Percentiles rank a stretch among this genome's conserved stretches.
Conservation (phyloP, 148 eudicot species). For the Chenopodium suecicum region DNA sequence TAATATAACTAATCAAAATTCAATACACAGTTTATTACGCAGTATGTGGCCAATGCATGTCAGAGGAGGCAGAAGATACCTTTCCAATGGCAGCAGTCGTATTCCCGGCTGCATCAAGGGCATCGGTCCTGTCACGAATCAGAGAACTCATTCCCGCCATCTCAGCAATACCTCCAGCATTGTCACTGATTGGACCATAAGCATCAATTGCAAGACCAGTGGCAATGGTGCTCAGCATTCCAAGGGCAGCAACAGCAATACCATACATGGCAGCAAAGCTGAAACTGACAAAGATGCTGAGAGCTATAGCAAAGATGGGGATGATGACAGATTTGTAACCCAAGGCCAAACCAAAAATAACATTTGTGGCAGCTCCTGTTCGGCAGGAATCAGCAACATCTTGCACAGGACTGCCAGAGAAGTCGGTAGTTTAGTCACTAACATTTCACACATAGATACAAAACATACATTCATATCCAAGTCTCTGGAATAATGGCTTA, state of each 20-base stretch:
- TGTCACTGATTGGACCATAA: conserved; percentile 92
- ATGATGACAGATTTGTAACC: conserved; percentile 87
- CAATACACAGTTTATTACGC: not conserved
- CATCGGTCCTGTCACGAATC: conserved; percentile 92
- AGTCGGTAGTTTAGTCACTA: not conserved
- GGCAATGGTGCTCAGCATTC: conserved; percentile 90
- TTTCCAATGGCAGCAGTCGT: conserved; percentile 92
- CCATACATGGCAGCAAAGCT: conserved; percentile 91
- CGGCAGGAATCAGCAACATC: conserved; percentile 94
- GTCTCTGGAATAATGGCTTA: conserved; percentile 1
- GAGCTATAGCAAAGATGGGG: conserved; percentile 85
- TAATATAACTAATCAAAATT: not conserved
- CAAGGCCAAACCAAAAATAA: conserved; percentile 80
- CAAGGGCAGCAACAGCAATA: conserved; percentile 86
- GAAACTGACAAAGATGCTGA: conserved; percentile 75
- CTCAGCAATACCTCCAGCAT: conserved; percentile 94
- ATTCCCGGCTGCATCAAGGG: conserved; percentile 95
- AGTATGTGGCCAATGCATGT: not conserved
- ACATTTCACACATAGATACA: not conserved
- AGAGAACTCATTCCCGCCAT: conserved; percentile 92
- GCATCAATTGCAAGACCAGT: conserved; percentile 92
- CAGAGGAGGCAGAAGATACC: conserved; percentile 34
- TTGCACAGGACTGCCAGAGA: conserved; percentile 71
- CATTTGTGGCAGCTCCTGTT: conserved; percentile 91
- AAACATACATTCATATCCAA: not conserved